Evolutionary conservation across 169 alveolate species (phyloP), one percentile per base, ranked within the genome.

Genomic region (Plasmodium vivax): DNA sequence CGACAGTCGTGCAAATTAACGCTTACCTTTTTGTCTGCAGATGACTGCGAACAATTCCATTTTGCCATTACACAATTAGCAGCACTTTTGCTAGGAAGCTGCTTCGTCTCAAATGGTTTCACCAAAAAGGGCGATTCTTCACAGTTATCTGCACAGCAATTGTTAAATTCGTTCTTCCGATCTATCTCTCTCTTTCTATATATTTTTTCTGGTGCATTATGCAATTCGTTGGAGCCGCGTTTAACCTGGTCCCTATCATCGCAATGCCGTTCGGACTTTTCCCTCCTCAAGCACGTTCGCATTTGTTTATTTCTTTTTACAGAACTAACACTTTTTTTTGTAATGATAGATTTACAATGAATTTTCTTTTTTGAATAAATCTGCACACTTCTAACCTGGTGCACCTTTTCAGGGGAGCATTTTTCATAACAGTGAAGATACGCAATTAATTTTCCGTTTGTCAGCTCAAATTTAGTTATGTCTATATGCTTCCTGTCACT

Each of bases 261-360:
- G 68, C 14, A 23, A 38, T 54, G 23, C 23, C 82, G 30, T 32
- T 84, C 30, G 41, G 62, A 34, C 75, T 74, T 30, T 30, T 14
- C 14, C 36, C 34, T 58, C 68, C 81, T 85, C 47, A 58, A 19
- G 74, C 14, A 68, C 14, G 38, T 71, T 73, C 73, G 47, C 34
- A 81, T 45, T 51, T 51, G 81, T 56, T 27, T 90, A 41, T 32
- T 80, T 5, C 77, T 51, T 77, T 88, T 90, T 90, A 90, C 23
- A 38, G 77, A 79, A 79, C 54, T 54, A 34, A 74, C 54, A 14
- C 47, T 3, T 32, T 54, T 62, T 79, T 90, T 90, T 74, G 73
- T 27, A 79, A 62, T 58, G 47, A 80, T 27, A 7, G 51, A 83
- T 27, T 85, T 75, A 41, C 58, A 80, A 62, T n/a, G 7, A 51